Percentiles rank a stretch among this genome's conserved stretches.
Evolutionary conservation across 2,329 filamentous ascomycete species (phyloP).

Genomic region (Fusarium caatingaense): DNA sequence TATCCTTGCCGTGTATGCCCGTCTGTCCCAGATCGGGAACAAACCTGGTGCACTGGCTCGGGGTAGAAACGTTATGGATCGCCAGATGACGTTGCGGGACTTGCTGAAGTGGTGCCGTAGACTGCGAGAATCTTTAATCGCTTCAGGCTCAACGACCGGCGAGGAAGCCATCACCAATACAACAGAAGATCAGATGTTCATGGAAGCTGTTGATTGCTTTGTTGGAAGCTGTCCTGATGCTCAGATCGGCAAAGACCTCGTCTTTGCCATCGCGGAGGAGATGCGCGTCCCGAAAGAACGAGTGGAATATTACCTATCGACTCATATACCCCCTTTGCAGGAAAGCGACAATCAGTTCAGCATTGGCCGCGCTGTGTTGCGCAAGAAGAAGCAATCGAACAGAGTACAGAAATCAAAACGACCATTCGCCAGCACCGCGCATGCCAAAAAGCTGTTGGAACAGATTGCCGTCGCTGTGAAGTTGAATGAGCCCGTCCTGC

Average conservation of each 20-base stretch:
- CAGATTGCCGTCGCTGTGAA: slow-evolving; percentile 86
- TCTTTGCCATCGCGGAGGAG: slow-evolving; percentile 81
- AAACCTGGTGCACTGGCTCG: slow-evolving; percentile 51
- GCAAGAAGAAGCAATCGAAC: slow-evolving; percentile 65
- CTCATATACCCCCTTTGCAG: slow-evolving; percentile 77
- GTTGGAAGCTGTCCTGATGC: slow-evolving; percentile 80
- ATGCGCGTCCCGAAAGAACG: slow-evolving; percentile 88
- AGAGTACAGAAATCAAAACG: slow-evolving; percentile 64
- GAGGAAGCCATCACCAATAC: slow-evolving; percentile 78
- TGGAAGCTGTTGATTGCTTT: slow-evolving; percentile 95
- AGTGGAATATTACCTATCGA: slow-evolving; percentile 79
- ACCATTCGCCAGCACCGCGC: slow-evolving; percentile 88
- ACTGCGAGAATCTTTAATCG: slow-evolving; percentile 72
- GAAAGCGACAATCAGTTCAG: slow-evolving; percentile 67
- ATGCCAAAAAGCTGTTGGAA: slow-evolving; percentile 86
- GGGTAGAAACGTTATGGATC: slow-evolving; percentile 58
- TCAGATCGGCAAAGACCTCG: slow-evolving; percentile 68
- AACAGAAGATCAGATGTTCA: slow-evolving; percentile 84
- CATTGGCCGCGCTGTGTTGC: slow-evolving; percentile 74
- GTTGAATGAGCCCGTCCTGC: slow-evolving; percentile 86
- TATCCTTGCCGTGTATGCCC: slow-evolving; percentile 69
- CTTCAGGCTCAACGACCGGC: slow-evolving; percentile 71
- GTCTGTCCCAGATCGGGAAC: slow-evolving; percentile 64
- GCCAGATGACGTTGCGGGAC: slow-evolving; percentile 77
- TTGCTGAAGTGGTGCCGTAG: slow-evolving; percentile 92